Evolutionary conservation across 148 eudicot genomes (phyloP).

Genomic region (Cornus suecica): DNA sequence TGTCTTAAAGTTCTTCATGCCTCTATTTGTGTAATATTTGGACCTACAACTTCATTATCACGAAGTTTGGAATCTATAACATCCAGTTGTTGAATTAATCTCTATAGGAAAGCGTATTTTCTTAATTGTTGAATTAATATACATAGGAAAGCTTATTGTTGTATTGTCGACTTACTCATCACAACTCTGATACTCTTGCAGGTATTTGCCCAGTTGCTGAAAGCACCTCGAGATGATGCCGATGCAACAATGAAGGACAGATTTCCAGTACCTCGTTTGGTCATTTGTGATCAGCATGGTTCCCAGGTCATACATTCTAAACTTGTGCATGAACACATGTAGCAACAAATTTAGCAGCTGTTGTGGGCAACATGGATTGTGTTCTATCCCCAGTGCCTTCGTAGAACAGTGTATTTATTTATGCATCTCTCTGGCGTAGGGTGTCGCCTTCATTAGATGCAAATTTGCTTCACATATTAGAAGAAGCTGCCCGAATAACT

Average conservation of each 20-base stretch:
- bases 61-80: no score
- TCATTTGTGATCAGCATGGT: slow-evolving; percentile 94
- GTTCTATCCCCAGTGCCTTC: not conserved
- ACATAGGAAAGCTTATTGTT: no score
- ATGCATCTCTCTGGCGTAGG: not conserved
- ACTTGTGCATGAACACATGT: not conserved
- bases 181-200: slow-evolving; percentile 23
- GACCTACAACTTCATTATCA: no score
- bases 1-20: no score
- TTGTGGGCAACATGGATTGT: not conserved
- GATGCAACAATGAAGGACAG: slow-evolving; percentile 66
- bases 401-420: not conserved
- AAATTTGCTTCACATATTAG: not conserved
- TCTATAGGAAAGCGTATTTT: no score
- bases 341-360: not conserved
- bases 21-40: no score
- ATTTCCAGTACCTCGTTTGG: slow-evolving; percentile 93
- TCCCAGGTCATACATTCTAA: slow-evolving; percentile 65
- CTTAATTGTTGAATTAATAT: no score
- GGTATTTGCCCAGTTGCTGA: slow-evolving; percentile 83
- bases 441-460: not conserved
- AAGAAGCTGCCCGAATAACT: not conserved
- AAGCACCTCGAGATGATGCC: slow-evolving; percentile 82
- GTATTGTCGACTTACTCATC: slow-evolving; percentile 3
- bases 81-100: no score